These are phyloP conservation scores for Ceratocystis smalleyi DNA, from an alignment of 2,329 filamentous ascomycete genomes.

Conservation along the genomic window DNA sequence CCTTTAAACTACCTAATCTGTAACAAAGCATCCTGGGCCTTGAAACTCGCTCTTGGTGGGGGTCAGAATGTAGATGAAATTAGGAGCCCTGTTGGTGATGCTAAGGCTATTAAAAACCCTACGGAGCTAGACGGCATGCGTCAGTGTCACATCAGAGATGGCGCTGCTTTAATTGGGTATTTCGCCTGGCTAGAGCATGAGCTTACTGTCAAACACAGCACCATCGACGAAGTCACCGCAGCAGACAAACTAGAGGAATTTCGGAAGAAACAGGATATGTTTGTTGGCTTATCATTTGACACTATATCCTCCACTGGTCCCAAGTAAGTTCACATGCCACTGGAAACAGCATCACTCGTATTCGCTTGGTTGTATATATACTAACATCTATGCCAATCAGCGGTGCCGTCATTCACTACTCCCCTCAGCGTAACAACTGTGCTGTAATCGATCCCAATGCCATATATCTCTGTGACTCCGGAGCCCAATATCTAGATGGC, in stretches of 20 bases:
- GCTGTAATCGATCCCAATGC: conserved; percentile 67
- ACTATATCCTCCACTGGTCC: conserved; percentile 91
- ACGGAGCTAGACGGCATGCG: conserved; percentile 85
- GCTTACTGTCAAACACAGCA: conserved; percentile 54
- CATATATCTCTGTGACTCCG: conserved; percentile 92
- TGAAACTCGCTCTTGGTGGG: conserved; percentile 73
- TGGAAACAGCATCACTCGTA: neutral
- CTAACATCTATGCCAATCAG: conserved; percentile 31
- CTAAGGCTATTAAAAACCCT: conserved; percentile 89
- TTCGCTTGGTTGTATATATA: conserved; percentile 16
- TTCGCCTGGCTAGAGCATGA: conserved; percentile 96
- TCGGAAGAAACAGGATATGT: conserved; percentile 53
- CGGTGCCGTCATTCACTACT: conserved; percentile 92
- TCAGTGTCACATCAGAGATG: conserved; percentile 82
- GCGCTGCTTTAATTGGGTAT: conserved; percentile 76
- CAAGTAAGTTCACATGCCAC: conserved; percentile 32
- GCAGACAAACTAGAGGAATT: conserved; percentile 77
- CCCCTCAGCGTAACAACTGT: conserved; percentile 69
- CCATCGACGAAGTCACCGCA: conserved; percentile 75
- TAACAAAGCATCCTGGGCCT: conserved; percentile 81
- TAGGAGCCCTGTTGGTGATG: conserved; percentile 72
- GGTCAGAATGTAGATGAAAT: conserved; percentile 73
- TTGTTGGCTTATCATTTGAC: conserved; percentile 81
- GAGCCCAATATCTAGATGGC: conserved; percentile 88
- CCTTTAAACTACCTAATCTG: conserved; percentile 66